Evolutionary conservation across 805 yeast genomes (phyloP).

Genomic region (Wickerhamiella hasegawae): DNA sequence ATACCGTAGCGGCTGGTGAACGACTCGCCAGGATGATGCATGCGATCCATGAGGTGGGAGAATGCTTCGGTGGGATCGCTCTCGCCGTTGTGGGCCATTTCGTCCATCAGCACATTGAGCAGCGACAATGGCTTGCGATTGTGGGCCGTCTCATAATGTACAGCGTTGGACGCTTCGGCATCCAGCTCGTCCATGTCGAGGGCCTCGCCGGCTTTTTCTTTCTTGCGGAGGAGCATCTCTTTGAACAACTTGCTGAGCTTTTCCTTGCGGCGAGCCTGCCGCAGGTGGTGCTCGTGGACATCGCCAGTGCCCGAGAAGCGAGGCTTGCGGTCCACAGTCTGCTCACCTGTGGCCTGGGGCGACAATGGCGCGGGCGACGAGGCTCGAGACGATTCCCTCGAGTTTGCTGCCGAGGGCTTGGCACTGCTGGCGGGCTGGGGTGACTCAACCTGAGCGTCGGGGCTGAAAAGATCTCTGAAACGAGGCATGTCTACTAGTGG

Average conservation of each 20-base stretch:
- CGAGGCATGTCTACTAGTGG: neutral
- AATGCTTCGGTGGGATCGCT: neutral
- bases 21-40: conserved; percentile 20
- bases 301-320: neutral
- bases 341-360: neutral
- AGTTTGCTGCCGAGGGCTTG: no score
- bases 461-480: neutral
- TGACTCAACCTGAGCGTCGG: no score
- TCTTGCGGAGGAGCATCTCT: conserved; percentile 11
- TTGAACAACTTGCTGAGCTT: conserved; percentile 18
- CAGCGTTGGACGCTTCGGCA: conserved; percentile 12
- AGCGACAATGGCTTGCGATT: conserved; percentile 13
- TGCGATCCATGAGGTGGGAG: conserved; percentile 2
- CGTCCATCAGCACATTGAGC: conserved; percentile 9
- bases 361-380: neutral
- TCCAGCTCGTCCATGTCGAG: conserved; percentile 7
- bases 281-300: conserved; percentile 61
- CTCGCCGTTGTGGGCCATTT: conserved; percentile 6
- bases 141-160: conserved; percentile 4
- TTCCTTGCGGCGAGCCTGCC: conserved; percentile 37
- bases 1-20: conserved; percentile 85
- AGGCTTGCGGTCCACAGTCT: neutral
- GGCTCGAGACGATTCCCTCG: no score
- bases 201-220: conserved; percentile 1
- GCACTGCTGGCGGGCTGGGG: no score